Evolutionary conservation across 495 filamentous ascomycete species (phyloP).

Genomic region (Cercophora scortea): DNA sequence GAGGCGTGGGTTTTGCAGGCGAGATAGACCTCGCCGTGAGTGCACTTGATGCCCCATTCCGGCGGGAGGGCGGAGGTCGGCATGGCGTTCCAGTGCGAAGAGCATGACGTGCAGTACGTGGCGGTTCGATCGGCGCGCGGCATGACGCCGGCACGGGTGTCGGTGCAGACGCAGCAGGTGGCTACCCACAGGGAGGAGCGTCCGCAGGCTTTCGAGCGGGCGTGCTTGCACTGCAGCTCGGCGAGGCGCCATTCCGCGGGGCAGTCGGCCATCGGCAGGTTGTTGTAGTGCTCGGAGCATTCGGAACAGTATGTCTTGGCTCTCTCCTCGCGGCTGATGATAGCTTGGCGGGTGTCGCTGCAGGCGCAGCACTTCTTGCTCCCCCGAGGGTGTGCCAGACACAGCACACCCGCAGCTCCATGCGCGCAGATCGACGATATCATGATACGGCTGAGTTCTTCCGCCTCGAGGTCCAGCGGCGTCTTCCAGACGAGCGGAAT

Average conservation of each 20-base stretch:
- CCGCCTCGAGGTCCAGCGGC: neutral
- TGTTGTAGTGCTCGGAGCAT: neutral
- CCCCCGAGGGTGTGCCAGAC: neutral
- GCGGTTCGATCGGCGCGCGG: neutral
- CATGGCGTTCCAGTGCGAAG: neutral
- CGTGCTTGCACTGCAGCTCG: neutral
- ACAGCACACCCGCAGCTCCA: neutral
- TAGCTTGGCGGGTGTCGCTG: neutral
- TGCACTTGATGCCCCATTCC: neutral
- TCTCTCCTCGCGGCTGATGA: neutral
- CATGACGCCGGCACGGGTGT: neutral
- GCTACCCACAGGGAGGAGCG: neutral
- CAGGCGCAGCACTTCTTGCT: neutral
- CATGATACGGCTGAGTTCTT: neutral
- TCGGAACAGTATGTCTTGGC: neutral
- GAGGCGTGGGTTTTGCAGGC: neutral
- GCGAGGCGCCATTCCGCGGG: neutral
- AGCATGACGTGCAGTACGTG: neutral
- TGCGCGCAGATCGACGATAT: neutral
- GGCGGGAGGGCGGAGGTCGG: neutral
- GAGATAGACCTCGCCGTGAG: neutral
- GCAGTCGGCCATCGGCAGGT: neutral
- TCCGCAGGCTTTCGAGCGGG: neutral
- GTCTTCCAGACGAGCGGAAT: neutral
- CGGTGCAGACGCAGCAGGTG: neutral